Base-by-base conservation (phyloP, 2,329 filamentous ascomycete genomes). In the Ophiostoma novo-ulmi region DNA sequence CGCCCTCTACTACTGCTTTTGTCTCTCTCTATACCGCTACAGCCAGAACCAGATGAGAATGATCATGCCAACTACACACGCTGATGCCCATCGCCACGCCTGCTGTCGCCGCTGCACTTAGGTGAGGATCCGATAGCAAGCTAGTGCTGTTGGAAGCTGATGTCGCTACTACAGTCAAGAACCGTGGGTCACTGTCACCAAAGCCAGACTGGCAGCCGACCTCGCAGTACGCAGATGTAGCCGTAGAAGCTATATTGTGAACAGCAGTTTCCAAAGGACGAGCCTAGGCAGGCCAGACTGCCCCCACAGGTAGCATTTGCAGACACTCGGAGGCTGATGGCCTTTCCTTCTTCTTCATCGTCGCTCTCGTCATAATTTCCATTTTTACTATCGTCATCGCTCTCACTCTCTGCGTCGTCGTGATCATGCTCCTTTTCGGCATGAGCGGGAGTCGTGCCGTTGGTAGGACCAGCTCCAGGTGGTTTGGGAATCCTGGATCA, bases 301-400 rank as follows among this genome's bases (percentile, higher is more conserved):
- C 52, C 52, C 6, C 52, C 52, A n/a, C 52, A 58, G n/a, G 52
- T 58, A 5, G 52, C n/a, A 26, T 26, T 26, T 11, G 52, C n/a
- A 17, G 52, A 58, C 10, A 26, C n/a, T 11, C 11, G 52, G 22
- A 58, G 52, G 22, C 5, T n/a, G n/a, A 6, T 26, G 52, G 22
- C 52, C n/a, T 26, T 58, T 58, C 26, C n/a, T 22, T 58, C 13
- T 20, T 89, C 87, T 70, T 87, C 87, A 38, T 86, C 84, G 61
- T 79, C 80, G 52, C 78, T 79, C 69, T 82, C 80, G 44, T 78
- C 80, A 63, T 81, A 80, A 44, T 75, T 58, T 35, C 66, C 67
- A 10, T n/a, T 41, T 35, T 64, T 52, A 38, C 7, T 35, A 14
- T 22, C 22, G n/a, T 38, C 39, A 2, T 13, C 44, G 48, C 7